Evolutionary conservation across 768 basidiomycete species (phyloP).

Genomic region (Tulasnella sp.): DNA sequence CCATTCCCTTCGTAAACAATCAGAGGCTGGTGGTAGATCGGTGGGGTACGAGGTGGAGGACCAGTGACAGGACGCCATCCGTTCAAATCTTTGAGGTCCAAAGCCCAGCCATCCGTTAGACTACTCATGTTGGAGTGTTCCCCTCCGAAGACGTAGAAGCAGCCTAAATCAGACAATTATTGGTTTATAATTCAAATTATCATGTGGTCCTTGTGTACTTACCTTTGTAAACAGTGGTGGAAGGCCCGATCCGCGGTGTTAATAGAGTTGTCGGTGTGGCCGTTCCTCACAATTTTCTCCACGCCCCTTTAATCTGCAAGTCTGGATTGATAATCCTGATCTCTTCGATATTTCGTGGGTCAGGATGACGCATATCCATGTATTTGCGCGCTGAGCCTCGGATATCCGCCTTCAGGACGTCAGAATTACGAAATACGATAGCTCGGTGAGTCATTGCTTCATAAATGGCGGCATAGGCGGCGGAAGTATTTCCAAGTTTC

Average conservation of each 20-base stretch:
- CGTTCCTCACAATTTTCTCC: conserved; percentile 30
- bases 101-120: conserved; percentile 22
- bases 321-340: not conserved
- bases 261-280: conserved; percentile 30
- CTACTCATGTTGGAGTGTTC: conserved; percentile 23
- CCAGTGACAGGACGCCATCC: conserved; percentile 6
- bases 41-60: not conserved
- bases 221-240: conserved; percentile 27
- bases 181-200: conserved; percentile 23
- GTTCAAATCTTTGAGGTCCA: conserved; percentile 20
- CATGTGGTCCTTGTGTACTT: not conserved
- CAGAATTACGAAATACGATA: not conserved
- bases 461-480: conserved; percentile 28
- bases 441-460: not conserved
- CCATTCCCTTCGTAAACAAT: conserved; percentile 31
- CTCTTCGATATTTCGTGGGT: not conserved
- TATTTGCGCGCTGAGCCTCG: not conserved
- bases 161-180: conserved; percentile 15
- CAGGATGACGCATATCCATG: not conserved
- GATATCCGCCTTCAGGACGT: not conserved
- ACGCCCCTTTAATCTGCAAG: conserved; percentile 35
- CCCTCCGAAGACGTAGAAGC: conserved; percentile 23
- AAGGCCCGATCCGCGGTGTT: conserved; percentile 23
- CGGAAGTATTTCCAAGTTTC: conserved; percentile 33
- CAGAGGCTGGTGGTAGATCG: conserved; percentile 19